phyloP scores from a whole-genome alignment of 2,329 filamentous ascomycete genomes.

The Fusarium nurragi region DNA sequence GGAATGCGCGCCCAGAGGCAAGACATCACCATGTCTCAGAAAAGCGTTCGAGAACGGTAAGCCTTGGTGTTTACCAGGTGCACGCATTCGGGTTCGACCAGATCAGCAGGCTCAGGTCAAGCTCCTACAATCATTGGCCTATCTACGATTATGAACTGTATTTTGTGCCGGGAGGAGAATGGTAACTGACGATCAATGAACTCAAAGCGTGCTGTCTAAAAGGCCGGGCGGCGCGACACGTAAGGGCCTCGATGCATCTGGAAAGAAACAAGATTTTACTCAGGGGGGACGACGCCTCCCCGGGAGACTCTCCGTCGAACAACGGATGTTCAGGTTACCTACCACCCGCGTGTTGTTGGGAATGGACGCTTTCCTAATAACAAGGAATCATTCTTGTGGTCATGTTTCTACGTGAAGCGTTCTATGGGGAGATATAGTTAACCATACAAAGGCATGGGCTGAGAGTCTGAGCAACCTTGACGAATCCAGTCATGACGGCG shows the following conservation, averaged over 20 bases:
- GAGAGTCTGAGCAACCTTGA: too few species aligned
- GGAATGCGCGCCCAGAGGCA: not conserved
- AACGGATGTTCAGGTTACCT: not conserved
- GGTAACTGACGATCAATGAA: not conserved
- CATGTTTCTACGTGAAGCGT: too few species aligned
- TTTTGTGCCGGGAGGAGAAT: not conserved
- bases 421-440: too few species aligned
- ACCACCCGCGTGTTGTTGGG: too few species aligned
- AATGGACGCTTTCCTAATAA: not conserved
- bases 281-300: rapidly evolving
- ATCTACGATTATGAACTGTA: not conserved
- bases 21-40: not conserved
- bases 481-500: too few species aligned
- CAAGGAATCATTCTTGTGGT: too few species aligned
- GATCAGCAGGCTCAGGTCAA: not conserved
- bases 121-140: not conserved
- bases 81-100: not conserved
- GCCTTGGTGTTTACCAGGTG: not conserved
- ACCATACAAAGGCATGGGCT: too few species aligned
- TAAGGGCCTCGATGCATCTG: not conserved
- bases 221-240: not conserved
- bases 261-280: not conserved
- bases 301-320: not conserved
- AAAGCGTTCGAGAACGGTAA: not conserved
- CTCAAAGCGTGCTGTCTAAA: rapidly evolving